These are phyloP conservation scores for Boletus edulis DNA, from an alignment of 768 basidiomycete genomes.

Conservation along the genomic window DNA sequence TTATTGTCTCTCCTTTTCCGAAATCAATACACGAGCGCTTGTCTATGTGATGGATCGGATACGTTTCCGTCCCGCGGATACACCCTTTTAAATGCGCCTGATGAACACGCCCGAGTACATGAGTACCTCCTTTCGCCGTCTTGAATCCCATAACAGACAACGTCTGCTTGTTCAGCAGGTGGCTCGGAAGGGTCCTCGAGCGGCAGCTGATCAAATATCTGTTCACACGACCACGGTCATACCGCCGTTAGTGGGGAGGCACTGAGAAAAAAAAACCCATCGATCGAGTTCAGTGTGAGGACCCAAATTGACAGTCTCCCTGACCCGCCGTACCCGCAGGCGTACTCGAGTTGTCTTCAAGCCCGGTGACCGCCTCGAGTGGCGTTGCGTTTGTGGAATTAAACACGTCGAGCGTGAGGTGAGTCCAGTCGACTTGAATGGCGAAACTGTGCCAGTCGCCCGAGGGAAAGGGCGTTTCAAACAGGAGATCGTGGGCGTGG, in stretches of 20 bases:
- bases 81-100: conserved; percentile 36
- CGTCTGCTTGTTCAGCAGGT: conserved; percentile 47
- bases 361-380: conserved; percentile 42
- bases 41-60: conserved; percentile 9
- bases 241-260: background rate
- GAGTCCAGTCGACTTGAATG: conserved; percentile 46
- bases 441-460: too few relatives aligned
- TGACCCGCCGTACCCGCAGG: conserved; percentile 42
- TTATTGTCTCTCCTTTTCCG: too few relatives aligned
- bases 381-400: conserved; percentile 44
- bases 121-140: conserved; percentile 55
- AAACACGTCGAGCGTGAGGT: conserved; percentile 46
- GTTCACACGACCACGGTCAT: background rate
- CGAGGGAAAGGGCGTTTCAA: too few relatives aligned
- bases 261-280: background rate
- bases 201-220: conserved; percentile 41
- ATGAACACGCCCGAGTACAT: conserved; percentile 61
- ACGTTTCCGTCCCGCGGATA: conserved; percentile 33
- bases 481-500: conserved; percentile 51
- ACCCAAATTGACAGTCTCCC: conserved; percentile 63
- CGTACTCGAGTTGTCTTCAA: conserved; percentile 40
- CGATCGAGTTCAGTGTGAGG: conserved; percentile 38
- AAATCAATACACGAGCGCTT: background rate
- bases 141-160: conserved; percentile 58
- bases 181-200: conserved; percentile 47